Base-by-base conservation (phyloP, 768 basidiomycete species). In the Lactifluus rugatus region DNA sequence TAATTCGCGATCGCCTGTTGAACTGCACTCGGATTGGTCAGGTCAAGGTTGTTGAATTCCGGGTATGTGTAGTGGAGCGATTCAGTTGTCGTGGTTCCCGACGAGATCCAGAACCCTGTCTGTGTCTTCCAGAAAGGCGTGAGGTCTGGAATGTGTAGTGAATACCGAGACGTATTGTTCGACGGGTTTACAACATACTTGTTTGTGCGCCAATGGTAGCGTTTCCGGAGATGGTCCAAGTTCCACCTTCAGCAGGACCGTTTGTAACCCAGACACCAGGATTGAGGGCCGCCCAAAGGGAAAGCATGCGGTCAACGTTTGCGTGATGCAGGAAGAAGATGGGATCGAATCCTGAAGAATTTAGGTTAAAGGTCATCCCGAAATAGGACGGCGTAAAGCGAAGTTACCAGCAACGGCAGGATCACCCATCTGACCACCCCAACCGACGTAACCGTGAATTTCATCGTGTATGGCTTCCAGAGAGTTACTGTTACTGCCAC, bases 281-380 rank as follows among this genome's bases (percentile, higher is more conserved):
- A 59, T 80, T 72, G 41, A 81, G 60, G 1, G 75, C 78, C 2
- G 71, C 68, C 80, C 79, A 81, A 19, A 81, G 67, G 6, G 78
- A 70, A 23, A 81, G 68, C 58, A 79, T 26, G n/a, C 79, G 75
- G 61, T 82, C 80, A 23, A 81, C 78, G 48, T 81, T 78, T 60
- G 65, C 58, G 63, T 81, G 80, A 62, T 80, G 80, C 61, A 81
- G 64, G 67, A 71, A 80, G 70, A 81, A 80, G 61, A 79, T 75
- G 0, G 79, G 78, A 63, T 81, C 80, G 58, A 80, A 78, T 0
- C 70, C 78, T 76, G 54, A 14, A 36, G 25, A 31, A 70, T 34
- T n/a, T 6, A 8, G 5, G 48, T 52, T 25, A 52, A 14, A 3
- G 21, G 42, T 19, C 21, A 8, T 36, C 5, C 26, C 5, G 19